A percentile compares a stretch with the other conserved stretches of the same genome.
phyloP scores from a whole-genome alignment of 441 rosid genomes.

The Euphorbia schlechtendalii region DNA sequence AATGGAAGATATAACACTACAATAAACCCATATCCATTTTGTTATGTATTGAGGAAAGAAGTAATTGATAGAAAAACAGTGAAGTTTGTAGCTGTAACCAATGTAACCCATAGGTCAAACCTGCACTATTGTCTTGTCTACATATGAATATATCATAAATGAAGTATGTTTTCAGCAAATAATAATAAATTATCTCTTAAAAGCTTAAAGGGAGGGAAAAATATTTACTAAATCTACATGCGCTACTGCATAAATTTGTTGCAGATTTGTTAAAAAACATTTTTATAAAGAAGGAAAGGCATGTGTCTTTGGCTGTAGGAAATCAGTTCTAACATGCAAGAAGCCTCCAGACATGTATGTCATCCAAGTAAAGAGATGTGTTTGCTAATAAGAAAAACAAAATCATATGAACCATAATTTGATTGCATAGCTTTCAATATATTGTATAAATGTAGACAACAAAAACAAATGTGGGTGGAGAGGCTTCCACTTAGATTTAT shows the following conservation, averaged over 20 bases:
- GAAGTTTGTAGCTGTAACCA: not conserved
- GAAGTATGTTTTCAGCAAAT: not conserved
- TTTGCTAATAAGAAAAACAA: not conserved
- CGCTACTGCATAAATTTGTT: not conserved
- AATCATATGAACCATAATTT: not conserved
- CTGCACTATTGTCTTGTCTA: not conserved
- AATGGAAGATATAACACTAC: not conserved
- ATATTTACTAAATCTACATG: not conserved
- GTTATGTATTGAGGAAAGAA: not conserved
- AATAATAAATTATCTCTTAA: not conserved
- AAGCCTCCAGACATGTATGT: not conserved
- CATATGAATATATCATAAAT: not conserved
- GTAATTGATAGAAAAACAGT: not conserved
- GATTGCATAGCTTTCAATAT: not conserved
- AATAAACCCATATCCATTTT: no score
- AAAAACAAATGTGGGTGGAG: not conserved
- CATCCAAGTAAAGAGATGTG: not conserved
- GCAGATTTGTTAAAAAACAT: not conserved
- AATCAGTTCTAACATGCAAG: not conserved
- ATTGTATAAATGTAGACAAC: not conserved
- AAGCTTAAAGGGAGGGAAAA: not conserved
- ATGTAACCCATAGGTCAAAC: not conserved
- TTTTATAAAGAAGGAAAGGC: not conserved
- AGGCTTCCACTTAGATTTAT: not conserved
- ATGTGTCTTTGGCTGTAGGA: not conserved